Evolutionary conservation across 148 eudicot genomes (phyloP).

Genomic region (Beta vulgaris): DNA sequence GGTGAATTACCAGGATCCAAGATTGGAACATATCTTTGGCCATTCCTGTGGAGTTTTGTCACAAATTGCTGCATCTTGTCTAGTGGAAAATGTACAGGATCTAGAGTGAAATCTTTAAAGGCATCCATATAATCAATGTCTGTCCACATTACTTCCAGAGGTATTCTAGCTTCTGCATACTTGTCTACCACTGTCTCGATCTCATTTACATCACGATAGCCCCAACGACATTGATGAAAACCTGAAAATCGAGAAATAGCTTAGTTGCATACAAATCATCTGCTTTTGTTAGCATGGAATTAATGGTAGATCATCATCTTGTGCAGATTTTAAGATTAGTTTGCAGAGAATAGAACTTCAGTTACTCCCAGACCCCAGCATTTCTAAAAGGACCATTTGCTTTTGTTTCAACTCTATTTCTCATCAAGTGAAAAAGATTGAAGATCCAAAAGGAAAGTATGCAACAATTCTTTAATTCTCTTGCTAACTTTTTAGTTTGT

Average conservation of each 20-base stretch:
- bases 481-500: too few relatives aligned
- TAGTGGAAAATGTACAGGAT: slow-evolving; percentile 42
- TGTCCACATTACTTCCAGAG: slow-evolving; percentile 55
- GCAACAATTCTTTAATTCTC: too few relatives aligned
- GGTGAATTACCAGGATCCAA: slow-evolving; percentile 45
- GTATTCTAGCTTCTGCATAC: slow-evolving; percentile 38
- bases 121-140: slow-evolving; percentile 60
- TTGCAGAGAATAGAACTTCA: too few relatives aligned
- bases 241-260: slow-evolving; percentile 25
- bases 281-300: neutral
- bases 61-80: slow-evolving; percentile 40
- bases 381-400: too few relatives aligned
- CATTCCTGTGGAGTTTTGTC: slow-evolving; percentile 39
- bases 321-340: too few relatives aligned
- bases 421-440: too few relatives aligned
- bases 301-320: too few relatives aligned
- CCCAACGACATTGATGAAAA: slow-evolving; percentile 53
- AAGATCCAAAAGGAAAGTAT: too few relatives aligned
- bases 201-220: slow-evolving; percentile 36
- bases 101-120: slow-evolving; percentile 46
- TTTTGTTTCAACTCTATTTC: too few relatives aligned
- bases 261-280: neutral
- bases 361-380: too few relatives aligned
- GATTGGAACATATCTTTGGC: slow-evolving; percentile 43
- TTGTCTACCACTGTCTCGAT: slow-evolving; percentile 38